These are phyloP conservation scores for Mortierella sp. DNA, from an alignment of 371 early-diverging fungal genomes.

Conservation along the genomic window DNA sequence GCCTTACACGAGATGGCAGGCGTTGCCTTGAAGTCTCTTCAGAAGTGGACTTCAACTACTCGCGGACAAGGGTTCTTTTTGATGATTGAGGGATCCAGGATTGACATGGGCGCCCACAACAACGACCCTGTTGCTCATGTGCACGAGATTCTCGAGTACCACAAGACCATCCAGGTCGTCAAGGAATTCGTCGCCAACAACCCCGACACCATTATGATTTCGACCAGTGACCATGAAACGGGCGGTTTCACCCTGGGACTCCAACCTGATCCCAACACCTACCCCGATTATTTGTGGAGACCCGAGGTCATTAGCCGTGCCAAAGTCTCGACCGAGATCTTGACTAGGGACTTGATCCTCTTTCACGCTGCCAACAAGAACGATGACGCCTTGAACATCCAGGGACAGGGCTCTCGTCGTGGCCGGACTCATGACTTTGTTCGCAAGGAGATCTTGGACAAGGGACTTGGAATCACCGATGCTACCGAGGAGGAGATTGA, in stretches of 20 bases:
- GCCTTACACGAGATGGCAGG: conserved; percentile 87
- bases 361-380: conserved; percentile 13
- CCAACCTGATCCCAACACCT: conserved; percentile 68
- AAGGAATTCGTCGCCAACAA: conserved; percentile 80
- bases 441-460: conserved; percentile 65
- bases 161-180: conserved; percentile 81
- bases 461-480: conserved; percentile 79
- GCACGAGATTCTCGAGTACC: conserved; percentile 93
- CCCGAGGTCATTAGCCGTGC: conserved; percentile 82
- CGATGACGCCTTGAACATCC: background rate
- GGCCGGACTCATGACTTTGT: conserved; percentile 39
- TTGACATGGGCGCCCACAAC: conserved; percentile 67
- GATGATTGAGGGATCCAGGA: conserved; percentile 96
- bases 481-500: conserved; percentile 75
- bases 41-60: conserved; percentile 58
- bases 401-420: conserved; percentile 31
- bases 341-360: conserved; percentile 41
- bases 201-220: conserved; percentile 89
- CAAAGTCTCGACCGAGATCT: conserved; percentile 71
- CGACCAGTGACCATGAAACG: conserved; percentile 95
- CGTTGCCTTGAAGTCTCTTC: conserved; percentile 81
- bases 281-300: conserved; percentile 91
- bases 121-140: conserved; percentile 95
- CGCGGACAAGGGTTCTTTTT: conserved; percentile 88
- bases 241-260: conserved; percentile 90